Evolutionary conservation across 2,329 filamentous ascomycete genomes (phyloP).

Genomic region (Fusarium burgessii): DNA sequence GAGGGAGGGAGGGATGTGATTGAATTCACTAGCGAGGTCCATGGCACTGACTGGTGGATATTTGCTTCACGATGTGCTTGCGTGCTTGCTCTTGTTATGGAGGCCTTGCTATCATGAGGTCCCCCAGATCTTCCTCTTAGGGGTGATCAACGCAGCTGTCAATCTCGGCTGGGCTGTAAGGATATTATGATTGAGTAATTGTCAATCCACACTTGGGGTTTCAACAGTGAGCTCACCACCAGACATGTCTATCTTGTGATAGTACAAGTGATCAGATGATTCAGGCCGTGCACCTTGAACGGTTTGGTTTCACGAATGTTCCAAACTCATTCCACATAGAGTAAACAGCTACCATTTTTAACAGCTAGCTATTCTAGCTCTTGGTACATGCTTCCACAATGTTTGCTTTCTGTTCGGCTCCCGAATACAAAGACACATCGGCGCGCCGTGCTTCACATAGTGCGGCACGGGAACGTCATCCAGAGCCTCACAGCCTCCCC

Average conservation of each 20-base stretch:
- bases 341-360: not conserved
- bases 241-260: slow-evolving; percentile 1
- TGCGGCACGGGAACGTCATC: slow-evolving; percentile 21
- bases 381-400: not conserved
- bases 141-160: slow-evolving; percentile 17
- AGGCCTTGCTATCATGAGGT: slow-evolving; percentile 10
- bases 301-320: slow-evolving; percentile 33
- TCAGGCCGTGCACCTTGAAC: slow-evolving; percentile 22
- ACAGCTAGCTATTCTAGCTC: not conserved
- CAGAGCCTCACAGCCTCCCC: slow-evolving; percentile 21
- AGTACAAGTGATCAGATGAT: slow-evolving; percentile 12
- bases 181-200: slow-evolving; percentile 2
- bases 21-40: slow-evolving; percentile 12
- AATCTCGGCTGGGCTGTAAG: slow-evolving; percentile 21
- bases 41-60: slow-evolving; percentile 32
- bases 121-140: slow-evolving; percentile 27
- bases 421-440: slow-evolving; percentile 4
- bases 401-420: not conserved
- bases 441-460: slow-evolving; percentile 26
- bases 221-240: not conserved
- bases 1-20: not conserved
- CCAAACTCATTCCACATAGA: slow-evolving; percentile 12
- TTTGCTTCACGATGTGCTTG: slow-evolving; percentile 22
- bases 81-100: slow-evolving; percentile 17
- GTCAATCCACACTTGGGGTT: not conserved